Evolutionary conservation across 306 rosid species (phyloP), one percentile per base, ranked within the genome.

Genomic region (Medicago ruthenica): DNA sequence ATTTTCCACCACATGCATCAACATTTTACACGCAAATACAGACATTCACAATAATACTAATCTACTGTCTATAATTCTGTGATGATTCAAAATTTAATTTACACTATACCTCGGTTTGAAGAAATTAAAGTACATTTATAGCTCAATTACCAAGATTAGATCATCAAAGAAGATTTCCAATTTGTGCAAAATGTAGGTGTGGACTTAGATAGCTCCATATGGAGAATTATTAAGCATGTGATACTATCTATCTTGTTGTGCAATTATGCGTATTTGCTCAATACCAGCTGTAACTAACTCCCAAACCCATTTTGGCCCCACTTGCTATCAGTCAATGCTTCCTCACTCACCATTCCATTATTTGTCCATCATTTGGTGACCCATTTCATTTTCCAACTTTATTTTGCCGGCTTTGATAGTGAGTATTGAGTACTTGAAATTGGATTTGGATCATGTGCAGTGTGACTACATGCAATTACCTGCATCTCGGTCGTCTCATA

Each of bases 101-200:
- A 41, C 80, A 75, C 72, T 67, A 68, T 83, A 71, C 68, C 79
- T 74, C 70, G 83, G 86, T 78, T 61, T 27, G 78, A 78, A 58
- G 74, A 17, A 54, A 24, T 54, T 15, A 40, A 8, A 45, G 47
- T 76, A 68, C 72, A 81, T 75, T 77, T 74, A 81, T 58, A 70
- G 81, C 86, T 87, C 88, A 31, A 61, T 80, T 76, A 86, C 85
- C 91, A 80, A 92, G 80, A 87, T 83, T 78, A 81, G 90, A 86
- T 90, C 85, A 82, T 83, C 83, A 81, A 77, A 82, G 68, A 81
- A 73, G 71, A 79, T 75, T 83, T 83, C 74, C 85, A 82, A 64
- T 76, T 72, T 70, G 27, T 44, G 71, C 59, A 70, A 67, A 61
- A 8, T 53, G 59, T 67, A 59, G 55, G 57, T 67, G 71, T 40